A percentile compares a stretch with the other conserved stretches of the same genome.
phyloP scores from a whole-genome alignment of 106 monocot species.

The Dactylorhiza incarnata region DNA sequence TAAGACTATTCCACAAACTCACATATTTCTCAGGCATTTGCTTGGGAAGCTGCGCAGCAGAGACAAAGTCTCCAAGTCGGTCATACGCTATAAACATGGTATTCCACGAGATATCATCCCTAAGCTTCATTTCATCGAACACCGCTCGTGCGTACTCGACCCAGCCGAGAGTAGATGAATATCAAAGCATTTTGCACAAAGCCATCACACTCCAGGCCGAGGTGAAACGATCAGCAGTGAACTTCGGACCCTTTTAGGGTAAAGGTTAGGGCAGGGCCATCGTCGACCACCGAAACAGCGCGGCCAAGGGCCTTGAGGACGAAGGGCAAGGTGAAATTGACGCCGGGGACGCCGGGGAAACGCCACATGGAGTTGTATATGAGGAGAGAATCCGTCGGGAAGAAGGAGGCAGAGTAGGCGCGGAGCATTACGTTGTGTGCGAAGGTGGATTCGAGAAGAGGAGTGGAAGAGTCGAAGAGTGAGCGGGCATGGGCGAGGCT shows the following conservation, averaged over 20 bases:
- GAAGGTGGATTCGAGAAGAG: constrained; percentile 3
- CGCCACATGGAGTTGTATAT: constrained; percentile 48
- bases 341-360: constrained; percentile 5
- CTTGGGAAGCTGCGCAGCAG: constrained; percentile 19
- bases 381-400: constrained; percentile 28
- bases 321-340: constrained; percentile 36
- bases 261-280: background rate
- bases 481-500: constrained; percentile 33
- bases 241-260: constrained; percentile 33
- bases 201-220: constrained; percentile 23
- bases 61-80: constrained; percentile 15
- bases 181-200: constrained; percentile 51
- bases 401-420: constrained; percentile 35
- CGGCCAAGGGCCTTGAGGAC: constrained; percentile 43
- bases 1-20: constrained; percentile 37
- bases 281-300: background rate
- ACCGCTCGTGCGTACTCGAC: constrained; percentile 23
- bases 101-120: constrained; percentile 56
- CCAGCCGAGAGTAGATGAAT: constrained; percentile 31
- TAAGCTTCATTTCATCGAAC: constrained; percentile 51
- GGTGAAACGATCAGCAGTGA: constrained; percentile 30
- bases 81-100: constrained; percentile 37
- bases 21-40: constrained; percentile 52
- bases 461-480: constrained; percentile 17
- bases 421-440: constrained; percentile 36